Evolutionary conservation across 345 rosid genomes (phyloP), one percentile per base, ranked within the genome.

Genomic region (Eucalyptus sp.): DNA sequence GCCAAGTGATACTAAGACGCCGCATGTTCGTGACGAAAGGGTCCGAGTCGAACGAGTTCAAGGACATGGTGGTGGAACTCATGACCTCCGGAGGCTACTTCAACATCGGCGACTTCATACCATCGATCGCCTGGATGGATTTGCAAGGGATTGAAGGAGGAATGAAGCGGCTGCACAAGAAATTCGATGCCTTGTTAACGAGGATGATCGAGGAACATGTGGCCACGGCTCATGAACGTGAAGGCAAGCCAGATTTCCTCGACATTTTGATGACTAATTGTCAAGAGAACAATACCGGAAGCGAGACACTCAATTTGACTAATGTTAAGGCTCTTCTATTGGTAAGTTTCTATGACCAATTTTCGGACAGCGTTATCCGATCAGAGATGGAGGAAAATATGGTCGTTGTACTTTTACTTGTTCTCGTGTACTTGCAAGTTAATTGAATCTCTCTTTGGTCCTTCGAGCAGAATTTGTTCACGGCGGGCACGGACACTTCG

Each of bases 401-500:
- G 27, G 27, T 37, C 12, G 46, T 20, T 10, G 46, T 10, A 1
- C 6, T 41, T 37, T 8, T 60, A 37, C 37, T 22, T 25, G 79
- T 27, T 24, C 50, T 16, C 71, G 18, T 1, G 88, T 24, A 20
- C 48, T 46, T 22, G 50, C 79, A 0, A 22, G 22, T 54, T 41
- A 15, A 54, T 43, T 31, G 71, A 44, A 49, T 62, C 37, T 37
- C 49, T 54, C 50, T 83, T 25, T 3, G 15, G 43, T 15, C 7
- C 9, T 48, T 31, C 44, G 80, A 46, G 46, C 60, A 95, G 97
- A 92, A 95, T 86, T 86, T 95, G 64, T 95, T 95, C 90, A 87
- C 93, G 3, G 97, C 96, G 4, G 97, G 97, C 11, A 94, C 95
- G 3, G 97, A 95, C 90, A 92, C 97, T 20, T 91, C 96, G 27